Base-by-base conservation (phyloP, 2,329 filamentous ascomycete species). In the Biscogniauxia marginata region DNA sequence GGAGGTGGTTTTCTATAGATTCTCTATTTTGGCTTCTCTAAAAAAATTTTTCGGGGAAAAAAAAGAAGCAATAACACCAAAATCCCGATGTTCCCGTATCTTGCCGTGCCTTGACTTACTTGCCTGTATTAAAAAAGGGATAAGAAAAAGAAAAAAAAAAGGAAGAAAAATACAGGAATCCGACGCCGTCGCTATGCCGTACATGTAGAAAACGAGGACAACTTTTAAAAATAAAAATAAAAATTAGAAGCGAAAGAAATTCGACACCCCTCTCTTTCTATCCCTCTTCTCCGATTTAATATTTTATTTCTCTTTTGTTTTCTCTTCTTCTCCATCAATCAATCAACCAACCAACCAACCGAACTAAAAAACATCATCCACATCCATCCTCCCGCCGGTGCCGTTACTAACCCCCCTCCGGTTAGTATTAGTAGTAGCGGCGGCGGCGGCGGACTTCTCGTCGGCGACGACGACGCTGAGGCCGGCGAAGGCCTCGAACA, bases 401-500 rank as follows among this genome's bases (percentile, higher is more conserved):
- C 63, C 72, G 18, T n/a, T n/a, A n/a, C n/a, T n/a, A n/a, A n/a
- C n/a, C n/a, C 61, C 69, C 19, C 63, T 67, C 52, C 61, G 60
- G 4, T 63, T 72, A 49, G 65, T 69, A 43, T 66, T 71, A 1
- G 71, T 73, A 1, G 71, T 73, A 19, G 75, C 71, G 49, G 77
- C 68, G 1, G 69, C 67, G 3, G 65, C 74, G 2, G 64, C 67
- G 2, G 69, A 65, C 73, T 83, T 84, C 68, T 96, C 93, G 47
- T 97, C 91, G 34, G 84, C 88, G 45, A 99, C 79, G 65, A 96
- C 96, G 45, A 96, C 90, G 0, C 90, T 91, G 58, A 99, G 73
- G 0, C 96, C 95, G 0, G 90, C 86, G 74, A 97, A 98, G 0
- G 93, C 92, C 70, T 97, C 93, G 58, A 91, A 89, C 70, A 99